These are phyloP conservation scores for Puccinia polysora DNA, from an alignment of 1,284 basidiomycete genomes.

Conservation along the genomic window DNA sequence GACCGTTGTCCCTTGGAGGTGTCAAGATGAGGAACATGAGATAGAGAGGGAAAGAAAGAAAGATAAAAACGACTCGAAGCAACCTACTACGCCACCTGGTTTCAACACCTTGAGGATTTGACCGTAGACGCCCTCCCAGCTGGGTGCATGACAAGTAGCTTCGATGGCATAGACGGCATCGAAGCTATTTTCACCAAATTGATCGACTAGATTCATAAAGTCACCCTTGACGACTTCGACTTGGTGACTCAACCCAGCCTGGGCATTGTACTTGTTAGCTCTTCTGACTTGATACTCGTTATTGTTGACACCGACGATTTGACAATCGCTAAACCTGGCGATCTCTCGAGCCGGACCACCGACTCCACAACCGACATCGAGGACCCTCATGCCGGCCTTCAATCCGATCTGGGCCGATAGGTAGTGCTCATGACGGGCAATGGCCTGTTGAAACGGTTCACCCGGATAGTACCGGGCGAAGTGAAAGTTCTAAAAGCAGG, in stretches of 20 bases:
- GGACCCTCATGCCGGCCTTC: constrained; percentile 84
- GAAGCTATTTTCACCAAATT: constrained; percentile 41
- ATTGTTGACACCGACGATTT: constrained; percentile 89
- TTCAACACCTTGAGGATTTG: constrained; percentile 41
- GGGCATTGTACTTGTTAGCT: constrained; percentile 75
- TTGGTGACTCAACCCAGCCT: constrained; percentile 71
- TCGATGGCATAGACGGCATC: constrained; percentile 44
- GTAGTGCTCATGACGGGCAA: constrained; percentile 97
- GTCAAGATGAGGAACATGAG: constrained; percentile 20
- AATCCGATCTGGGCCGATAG: constrained; percentile 78
- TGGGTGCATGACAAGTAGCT: constrained; percentile 41
- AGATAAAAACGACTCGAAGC: not conserved
- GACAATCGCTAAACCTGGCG: constrained; percentile 81
- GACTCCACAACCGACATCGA: constrained; percentile 97
- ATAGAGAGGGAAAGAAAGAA: not conserved
- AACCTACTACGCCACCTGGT: constrained; percentile 33
- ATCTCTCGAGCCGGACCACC: constrained; percentile 96
- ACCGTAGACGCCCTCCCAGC: constrained; percentile 39
- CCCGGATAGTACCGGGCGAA: constrained; percentile 84
- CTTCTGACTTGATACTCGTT: constrained; percentile 91
- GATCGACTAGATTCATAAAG: constrained; percentile 38
- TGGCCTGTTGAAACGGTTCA: constrained; percentile 72
- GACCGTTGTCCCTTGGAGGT: no score
- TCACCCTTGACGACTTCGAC: constrained; percentile 67
- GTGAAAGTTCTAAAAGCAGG: constrained; percentile 78